phyloP scores from a whole-genome alignment of 1,284 basidiomycete genomes.

The Pulveroboletus sp. region DNA sequence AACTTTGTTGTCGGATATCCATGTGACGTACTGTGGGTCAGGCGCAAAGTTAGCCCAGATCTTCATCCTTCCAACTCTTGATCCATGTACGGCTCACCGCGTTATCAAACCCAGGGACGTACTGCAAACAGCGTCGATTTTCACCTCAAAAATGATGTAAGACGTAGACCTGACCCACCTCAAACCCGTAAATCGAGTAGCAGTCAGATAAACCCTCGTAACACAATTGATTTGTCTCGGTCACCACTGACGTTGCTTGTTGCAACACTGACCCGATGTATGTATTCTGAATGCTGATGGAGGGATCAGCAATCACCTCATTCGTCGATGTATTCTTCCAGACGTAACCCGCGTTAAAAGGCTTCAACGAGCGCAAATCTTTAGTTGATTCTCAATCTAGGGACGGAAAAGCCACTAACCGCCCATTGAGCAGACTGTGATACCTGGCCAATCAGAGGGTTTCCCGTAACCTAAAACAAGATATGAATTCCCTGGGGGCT shows the following conservation, averaged over 20 bases:
- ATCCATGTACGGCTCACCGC: conserved; percentile 35
- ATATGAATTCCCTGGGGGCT: conserved; percentile 1
- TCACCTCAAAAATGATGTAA: not conserved
- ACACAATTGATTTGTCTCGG: conserved; percentile 46
- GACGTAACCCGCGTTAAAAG: conserved; percentile 43
- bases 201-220: conserved; percentile 47
- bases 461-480: conserved; percentile 38
- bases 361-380: conserved; percentile 30
- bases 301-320: conserved; percentile 44
- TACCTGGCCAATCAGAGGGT: conserved; percentile 45
- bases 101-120: conserved; percentile 55
- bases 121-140: conserved; percentile 32
- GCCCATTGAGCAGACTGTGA: conserved; percentile 69
- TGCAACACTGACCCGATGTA: conserved; percentile 58
- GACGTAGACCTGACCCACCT: conserved; percentile 38
- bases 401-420: conserved; percentile 37
- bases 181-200: conserved; percentile 51
- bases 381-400: not conserved
- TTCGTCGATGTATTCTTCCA: conserved; percentile 43
- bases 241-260: conserved; percentile 57
- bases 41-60: conserved; percentile 1
- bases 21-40: conserved; percentile 57
- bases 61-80: not conserved
- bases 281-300: conserved; percentile 46
- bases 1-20: conserved; percentile 54